Conservation (phyloP, 495 filamentous ascomycete species). For the Staphylotrichum longicolle region DNA sequence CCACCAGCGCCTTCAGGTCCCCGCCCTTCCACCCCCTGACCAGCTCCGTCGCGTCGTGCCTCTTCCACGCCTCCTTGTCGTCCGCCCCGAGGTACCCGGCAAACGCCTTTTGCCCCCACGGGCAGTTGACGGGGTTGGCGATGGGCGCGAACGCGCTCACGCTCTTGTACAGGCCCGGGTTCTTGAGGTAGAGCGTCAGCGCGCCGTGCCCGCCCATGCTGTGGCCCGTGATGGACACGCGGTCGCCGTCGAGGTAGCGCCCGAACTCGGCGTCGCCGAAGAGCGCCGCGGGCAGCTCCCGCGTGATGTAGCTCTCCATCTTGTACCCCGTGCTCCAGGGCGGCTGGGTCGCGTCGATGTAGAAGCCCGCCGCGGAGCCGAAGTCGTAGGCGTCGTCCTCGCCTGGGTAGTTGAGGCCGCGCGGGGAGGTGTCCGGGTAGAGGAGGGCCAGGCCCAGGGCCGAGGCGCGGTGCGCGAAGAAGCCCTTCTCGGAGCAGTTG, state of each 20-base stretch:
- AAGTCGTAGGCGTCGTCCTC: constrained; percentile 89
- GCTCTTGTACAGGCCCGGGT: constrained; percentile 82
- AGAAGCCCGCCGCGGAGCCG: constrained; percentile 87
- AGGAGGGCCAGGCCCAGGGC: constrained; percentile 80
- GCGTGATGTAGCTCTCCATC: constrained; percentile 88
- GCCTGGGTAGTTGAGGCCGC: constrained; percentile 72
- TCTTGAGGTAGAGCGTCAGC: constrained; percentile 83
- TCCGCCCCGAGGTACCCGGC: constrained; percentile 68
- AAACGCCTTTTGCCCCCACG: constrained; percentile 97
- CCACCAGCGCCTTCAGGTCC: constrained; percentile 71
- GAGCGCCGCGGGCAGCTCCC: constrained; percentile 74
- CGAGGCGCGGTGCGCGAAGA: constrained; percentile 80
- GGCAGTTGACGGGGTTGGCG: constrained; percentile 76
- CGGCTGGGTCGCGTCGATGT: constrained; percentile 78
- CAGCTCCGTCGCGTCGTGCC: constrained; percentile 90
- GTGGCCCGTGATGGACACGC: constrained; percentile 84
- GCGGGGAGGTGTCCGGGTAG: constrained; percentile 92
- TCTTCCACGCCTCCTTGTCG: constrained; percentile 66
- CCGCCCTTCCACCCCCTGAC: constrained; percentile 61
- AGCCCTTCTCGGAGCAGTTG: constrained; percentile 95
- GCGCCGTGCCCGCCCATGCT: constrained; percentile 97
- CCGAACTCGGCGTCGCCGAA: constrained; percentile 57
- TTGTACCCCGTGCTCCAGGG: constrained; percentile 75
- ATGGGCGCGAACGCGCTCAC: constrained; percentile 93
- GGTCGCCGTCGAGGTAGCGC: constrained; percentile 59